Base-by-base conservation (phyloP, 2,329 filamentous ascomycete species). In the Aspergillus texensis region DNA sequence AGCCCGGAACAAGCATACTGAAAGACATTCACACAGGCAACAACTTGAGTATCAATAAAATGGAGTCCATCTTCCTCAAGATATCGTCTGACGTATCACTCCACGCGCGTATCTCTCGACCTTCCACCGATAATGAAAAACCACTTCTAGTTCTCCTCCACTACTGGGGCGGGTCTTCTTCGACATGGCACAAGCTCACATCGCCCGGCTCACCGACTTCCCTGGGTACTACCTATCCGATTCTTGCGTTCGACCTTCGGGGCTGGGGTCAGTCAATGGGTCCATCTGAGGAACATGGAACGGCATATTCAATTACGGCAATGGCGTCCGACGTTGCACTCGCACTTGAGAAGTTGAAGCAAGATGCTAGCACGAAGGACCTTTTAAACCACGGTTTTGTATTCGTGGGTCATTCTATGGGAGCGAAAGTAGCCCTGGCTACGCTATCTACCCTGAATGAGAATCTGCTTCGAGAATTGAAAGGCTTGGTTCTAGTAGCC, bases 321-420 rank as follows among this genome's bases (percentile, higher is more conserved):
- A 69, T 70, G 65, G 72, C 71, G 5, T 30, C 45, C 1, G 72
- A 74, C n/a, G 43, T 72, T 1, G 58, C 55, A 1, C 48, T 50
- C 1, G 14, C 66, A 3, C 43, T 74, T 5, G 10, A 43, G 1
- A 30, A 65, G 26, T 46, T 74, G 8, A 28, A 41, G 0, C n/a
- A 32, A 6, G 50, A 76, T 24, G 24, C 45, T 1, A 67, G 70
- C 16, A 67, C 72, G 9, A 63, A 71, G 16, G 56, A 59, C 3
- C 65, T 75, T 3, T 58, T 79, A 21, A 52, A 62, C 0, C 41
- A 69, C 6, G 68, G 71, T 1, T 70, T 78, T 43, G 64, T 79
- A 24, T 65, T 79, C 3, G 62, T 79, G 43, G 76, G 77, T 2
- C 75, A 80, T 65, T 79, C 77, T 0, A 80, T 80, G 78, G 78